A percentile compares a stretch with the other conserved stretches of the same genome.
phyloP scores from a whole-genome alignment of 2,329 filamentous ascomycete species.

The Exophiala sideris region DNA sequence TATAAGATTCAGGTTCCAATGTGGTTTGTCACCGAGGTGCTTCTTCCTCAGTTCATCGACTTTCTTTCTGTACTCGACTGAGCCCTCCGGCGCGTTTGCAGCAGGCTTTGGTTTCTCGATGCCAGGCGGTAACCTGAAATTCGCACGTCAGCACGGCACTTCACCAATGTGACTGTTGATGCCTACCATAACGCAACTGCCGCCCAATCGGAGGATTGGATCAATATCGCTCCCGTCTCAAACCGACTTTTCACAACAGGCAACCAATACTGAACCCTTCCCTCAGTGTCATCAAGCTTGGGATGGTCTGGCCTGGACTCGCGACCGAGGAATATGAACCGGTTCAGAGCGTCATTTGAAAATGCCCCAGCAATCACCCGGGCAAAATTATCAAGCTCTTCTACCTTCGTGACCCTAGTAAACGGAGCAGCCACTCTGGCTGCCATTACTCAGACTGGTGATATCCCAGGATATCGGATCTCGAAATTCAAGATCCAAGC shows the following conservation, averaged over 20 bases:
- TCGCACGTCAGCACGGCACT: too few species aligned
- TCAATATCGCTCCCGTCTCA: slow-evolving; percentile 10
- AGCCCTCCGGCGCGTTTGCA: slow-evolving; percentile 1
- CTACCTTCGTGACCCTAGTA: not conserved
- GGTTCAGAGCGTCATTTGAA: slow-evolving; percentile 16
- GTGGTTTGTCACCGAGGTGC: slow-evolving; percentile 8
- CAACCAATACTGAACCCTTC: slow-evolving; percentile 12
- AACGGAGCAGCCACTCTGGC: not conserved
- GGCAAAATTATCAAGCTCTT: slow-evolving; percentile 4
- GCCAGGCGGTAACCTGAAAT: slow-evolving; percentile 16
- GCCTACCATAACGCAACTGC: slow-evolving; percentile 20
- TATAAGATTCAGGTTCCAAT: slow-evolving; percentile 23
- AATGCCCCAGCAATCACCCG: slow-evolving; percentile 15
- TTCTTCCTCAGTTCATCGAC: slow-evolving; percentile 14
- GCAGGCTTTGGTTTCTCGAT: slow-evolving; percentile 8
- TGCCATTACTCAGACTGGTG: not conserved
- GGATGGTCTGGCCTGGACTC: slow-evolving; percentile 19
- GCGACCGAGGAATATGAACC: slow-evolving; percentile 15
- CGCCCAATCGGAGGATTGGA: slow-evolving; percentile 15
- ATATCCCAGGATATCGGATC: not conserved
- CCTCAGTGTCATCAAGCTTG: slow-evolving; percentile 5
- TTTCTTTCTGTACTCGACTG: slow-evolving; percentile 10
- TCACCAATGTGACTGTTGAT: not conserved
- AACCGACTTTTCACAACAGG: slow-evolving; percentile 4
- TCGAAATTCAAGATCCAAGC: too few species aligned